Conservation (phyloP, 2,329 filamentous ascomycete species). For the Fusarium robinianum region DNA sequence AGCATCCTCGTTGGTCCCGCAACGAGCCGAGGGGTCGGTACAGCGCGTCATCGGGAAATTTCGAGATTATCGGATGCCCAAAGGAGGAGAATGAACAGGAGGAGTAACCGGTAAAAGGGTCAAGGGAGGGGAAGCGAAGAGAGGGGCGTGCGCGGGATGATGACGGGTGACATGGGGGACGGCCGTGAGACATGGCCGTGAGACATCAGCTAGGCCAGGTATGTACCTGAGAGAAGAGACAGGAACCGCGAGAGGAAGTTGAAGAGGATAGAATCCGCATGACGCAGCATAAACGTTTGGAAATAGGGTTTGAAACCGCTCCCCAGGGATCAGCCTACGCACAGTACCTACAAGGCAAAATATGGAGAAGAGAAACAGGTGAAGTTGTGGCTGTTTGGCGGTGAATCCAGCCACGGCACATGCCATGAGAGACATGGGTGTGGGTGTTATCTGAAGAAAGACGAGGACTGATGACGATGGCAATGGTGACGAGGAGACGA, state of each 20-base stretch:
- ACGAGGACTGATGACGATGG: too few species aligned
- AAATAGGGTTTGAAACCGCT: constrained; percentile 3
- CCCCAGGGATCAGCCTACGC: too few species aligned
- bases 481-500: not conserved
- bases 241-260: not conserved
- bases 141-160: constrained; percentile 11
- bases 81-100: constrained; percentile 1
- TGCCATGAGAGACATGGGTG: not conserved
- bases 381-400: not conserved
- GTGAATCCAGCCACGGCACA: not conserved
- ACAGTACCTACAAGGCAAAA: not conserved
- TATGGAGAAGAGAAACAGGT: not conserved
- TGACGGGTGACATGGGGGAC: constrained; percentile 14
- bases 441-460: too few species aligned
- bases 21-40: constrained; percentile 3
- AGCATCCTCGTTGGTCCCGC: constrained; percentile 5
- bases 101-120: not conserved
- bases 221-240: not conserved
- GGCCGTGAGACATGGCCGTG: constrained; percentile 8
- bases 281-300: not conserved
- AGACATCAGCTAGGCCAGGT: constrained; percentile 4
- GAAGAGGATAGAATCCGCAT: not conserved
- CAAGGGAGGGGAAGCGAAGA: not conserved
- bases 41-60: constrained; percentile 4
- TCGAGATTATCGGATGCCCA: constrained; percentile 6